phyloP scores from a whole-genome alignment of 2,329 filamentous ascomycete species.

The Macrophomina phaseolina region DNA sequence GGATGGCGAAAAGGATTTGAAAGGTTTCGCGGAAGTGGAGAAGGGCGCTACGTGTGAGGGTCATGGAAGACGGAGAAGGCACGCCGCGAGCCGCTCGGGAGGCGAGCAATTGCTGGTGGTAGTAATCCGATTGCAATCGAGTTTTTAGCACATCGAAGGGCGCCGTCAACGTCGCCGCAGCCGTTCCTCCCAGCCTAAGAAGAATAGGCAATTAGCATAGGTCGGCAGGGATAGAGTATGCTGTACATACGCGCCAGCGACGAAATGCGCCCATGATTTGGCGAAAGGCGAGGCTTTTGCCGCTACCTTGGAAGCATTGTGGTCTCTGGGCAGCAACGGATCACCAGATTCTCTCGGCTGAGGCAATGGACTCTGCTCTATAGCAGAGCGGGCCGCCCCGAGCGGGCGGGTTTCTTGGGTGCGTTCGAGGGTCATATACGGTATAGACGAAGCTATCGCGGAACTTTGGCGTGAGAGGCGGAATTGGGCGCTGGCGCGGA shows the following conservation, averaged over 20 bases:
- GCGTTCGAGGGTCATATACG: conserved; percentile 45
- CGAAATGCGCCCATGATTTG: conserved; percentile 90
- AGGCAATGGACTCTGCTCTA: conserved; percentile 38
- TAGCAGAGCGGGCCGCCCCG: conserved; percentile 36
- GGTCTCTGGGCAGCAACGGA: conserved; percentile 54
- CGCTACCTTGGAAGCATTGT: conserved; percentile 47
- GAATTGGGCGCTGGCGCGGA: not conserved
- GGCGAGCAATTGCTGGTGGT: conserved; percentile 79
- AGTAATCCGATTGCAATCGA: conserved; percentile 90
- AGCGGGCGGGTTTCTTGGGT: conserved; percentile 39
- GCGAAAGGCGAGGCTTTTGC: conserved; percentile 51
- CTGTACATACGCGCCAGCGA: conserved; percentile 77
- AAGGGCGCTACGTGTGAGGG: conserved; percentile 67
- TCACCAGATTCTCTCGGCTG: conserved; percentile 69
- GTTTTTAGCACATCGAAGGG: conserved; percentile 95
- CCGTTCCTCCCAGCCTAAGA: conserved; percentile 82
- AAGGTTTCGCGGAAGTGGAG: conserved; percentile 86
- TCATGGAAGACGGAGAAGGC: conserved; percentile 62
- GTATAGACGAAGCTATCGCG: not conserved
- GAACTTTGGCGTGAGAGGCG: not conserved
- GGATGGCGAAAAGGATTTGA: conserved; percentile 81
- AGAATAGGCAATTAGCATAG: not conserved
- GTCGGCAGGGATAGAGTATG: conserved; percentile 30
- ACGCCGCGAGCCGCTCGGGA: conserved; percentile 65
- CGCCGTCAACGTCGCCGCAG: conserved; percentile 87